Evolutionary conservation across 176 grass and related monocot species (phyloP).

Genomic region (Otatea glauca): DNA sequence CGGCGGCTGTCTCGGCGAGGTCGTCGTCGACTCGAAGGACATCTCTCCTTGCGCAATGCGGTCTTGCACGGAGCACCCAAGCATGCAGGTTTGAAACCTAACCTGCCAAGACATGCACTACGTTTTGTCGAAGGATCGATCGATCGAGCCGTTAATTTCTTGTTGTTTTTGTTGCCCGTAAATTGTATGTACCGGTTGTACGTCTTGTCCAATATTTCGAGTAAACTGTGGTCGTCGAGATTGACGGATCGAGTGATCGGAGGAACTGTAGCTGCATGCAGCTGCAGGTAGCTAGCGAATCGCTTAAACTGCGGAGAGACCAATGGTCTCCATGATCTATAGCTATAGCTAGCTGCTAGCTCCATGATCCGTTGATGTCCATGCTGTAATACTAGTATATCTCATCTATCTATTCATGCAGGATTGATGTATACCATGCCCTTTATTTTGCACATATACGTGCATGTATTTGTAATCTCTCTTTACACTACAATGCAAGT

Average conservation of each 20-base stretch:
- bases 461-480: neutral
- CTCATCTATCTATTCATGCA: neutral
- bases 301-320: neutral
- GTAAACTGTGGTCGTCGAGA: neutral
- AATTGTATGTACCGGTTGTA: neutral
- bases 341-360: neutral
- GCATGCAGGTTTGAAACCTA: constrained; percentile 34
- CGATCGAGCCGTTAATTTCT: neutral
- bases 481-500: neutral
- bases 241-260: neutral
- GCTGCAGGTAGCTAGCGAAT: neutral
- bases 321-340: neutral
- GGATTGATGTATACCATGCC: neutral
- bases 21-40: neutral
- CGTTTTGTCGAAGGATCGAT: neutral
- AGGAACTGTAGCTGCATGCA: neutral
- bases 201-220: neutral
- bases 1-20: constrained; percentile 35
- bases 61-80: constrained; percentile 43
- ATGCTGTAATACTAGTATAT: neutral
- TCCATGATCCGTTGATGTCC: neutral
- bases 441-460: neutral
- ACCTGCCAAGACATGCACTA: neutral
- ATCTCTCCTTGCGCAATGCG: neutral
- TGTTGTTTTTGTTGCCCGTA: neutral